Conservation (phyloP, 2,329 filamentous ascomycete genomes). For the Coleophoma eucalyptorum region DNA sequence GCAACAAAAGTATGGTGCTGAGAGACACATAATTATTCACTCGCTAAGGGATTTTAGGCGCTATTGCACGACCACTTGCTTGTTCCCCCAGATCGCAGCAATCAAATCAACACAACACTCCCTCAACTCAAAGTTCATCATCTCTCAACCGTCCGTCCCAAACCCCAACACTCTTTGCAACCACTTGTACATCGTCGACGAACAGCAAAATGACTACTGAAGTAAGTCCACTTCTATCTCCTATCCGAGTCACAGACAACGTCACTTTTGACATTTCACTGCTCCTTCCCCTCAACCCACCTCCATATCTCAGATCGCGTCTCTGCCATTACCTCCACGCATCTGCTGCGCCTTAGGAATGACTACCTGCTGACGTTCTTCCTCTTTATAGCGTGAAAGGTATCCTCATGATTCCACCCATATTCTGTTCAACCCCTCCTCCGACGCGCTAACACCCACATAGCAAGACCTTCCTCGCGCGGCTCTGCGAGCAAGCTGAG, state of each 20-base stretch:
- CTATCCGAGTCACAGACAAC: conserved; percentile 6
- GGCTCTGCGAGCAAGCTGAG: conserved; percentile 99
- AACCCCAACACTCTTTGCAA: neutral
- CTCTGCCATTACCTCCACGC: conserved; percentile 4
- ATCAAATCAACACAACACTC: neutral
- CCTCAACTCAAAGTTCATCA: neutral
- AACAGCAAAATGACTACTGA: conserved; percentile 27
- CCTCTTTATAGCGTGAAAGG: conserved; percentile 27
- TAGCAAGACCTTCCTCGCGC: conserved; percentile 99
- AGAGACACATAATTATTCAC: neutral
- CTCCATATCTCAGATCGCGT: conserved; percentile 12
- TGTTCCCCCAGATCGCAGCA: neutral
- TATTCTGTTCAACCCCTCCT: conserved; percentile 1
- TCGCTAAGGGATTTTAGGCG: too few relatives aligned
- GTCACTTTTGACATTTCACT: conserved; percentile 5
- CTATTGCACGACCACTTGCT: neutral
- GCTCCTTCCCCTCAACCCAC: conserved; percentile 12
- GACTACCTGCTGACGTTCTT: conserved; percentile 15
- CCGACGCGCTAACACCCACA: conserved; percentile 20
- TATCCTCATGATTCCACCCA: conserved; percentile 9
- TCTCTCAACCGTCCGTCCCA: neutral
- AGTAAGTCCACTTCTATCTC: conserved; percentile 23
- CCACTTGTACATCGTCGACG: neutral
- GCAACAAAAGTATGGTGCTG: neutral
- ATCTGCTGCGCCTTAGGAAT: conserved; percentile 5